A percentile compares a stretch with the other conserved stretches of the same genome.
These are phyloP conservation scores for Fulvia fulva DNA, from an alignment of 2,329 filamentous ascomycete genomes.

Conservation along the genomic window DNA sequence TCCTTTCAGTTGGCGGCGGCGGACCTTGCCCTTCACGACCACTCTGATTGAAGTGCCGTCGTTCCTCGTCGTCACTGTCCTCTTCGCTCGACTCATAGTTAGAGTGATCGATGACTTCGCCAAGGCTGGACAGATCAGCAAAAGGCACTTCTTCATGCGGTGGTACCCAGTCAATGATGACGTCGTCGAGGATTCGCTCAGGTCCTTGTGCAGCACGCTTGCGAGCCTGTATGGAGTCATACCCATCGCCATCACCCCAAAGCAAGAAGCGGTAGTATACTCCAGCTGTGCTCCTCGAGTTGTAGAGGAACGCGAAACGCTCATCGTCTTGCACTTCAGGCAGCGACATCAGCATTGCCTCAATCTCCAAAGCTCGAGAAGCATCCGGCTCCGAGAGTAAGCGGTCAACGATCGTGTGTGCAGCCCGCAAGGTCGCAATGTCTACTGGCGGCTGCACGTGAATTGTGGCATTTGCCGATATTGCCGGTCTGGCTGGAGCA, in stretches of 20 bases:
- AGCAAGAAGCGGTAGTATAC: slow-evolving; percentile 91
- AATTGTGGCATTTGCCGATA: slow-evolving; percentile 26
- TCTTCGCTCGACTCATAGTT: slow-evolving; percentile 87
- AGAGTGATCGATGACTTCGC: slow-evolving; percentile 76
- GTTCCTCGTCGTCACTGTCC: slow-evolving; percentile 62
- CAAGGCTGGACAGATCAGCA: slow-evolving; percentile 55
- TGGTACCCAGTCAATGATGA: slow-evolving; percentile 70
- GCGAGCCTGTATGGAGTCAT: slow-evolving; percentile 39
- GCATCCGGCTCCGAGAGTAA: slow-evolving; percentile 60
- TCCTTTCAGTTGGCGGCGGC: slow-evolving; percentile 39
- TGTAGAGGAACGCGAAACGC: slow-evolving; percentile 92
- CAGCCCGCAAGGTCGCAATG: slow-evolving; percentile 72
- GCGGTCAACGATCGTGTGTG: slow-evolving; percentile 81
- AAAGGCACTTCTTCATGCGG: slow-evolving; percentile 71
- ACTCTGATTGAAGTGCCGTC: slow-evolving; percentile 39
- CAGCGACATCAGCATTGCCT: slow-evolving; percentile 84
- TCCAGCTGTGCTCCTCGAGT: slow-evolving; percentile 71
- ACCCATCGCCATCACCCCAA: slow-evolving; percentile 55
- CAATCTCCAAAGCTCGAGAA: slow-evolving; percentile 69
- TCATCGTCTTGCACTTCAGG: slow-evolving; percentile 80
- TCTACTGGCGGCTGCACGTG: slow-evolving; percentile 67
- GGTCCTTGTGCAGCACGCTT: slow-evolving; percentile 36
- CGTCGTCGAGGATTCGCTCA: slow-evolving; percentile 62
- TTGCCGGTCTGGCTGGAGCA: slow-evolving; percentile 26
- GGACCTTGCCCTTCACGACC: slow-evolving; percentile 39